These are phyloP conservation scores for Colletotrichum sp. DNA, from an alignment of 2,329 filamentous ascomycete species.

Conservation along the genomic window DNA sequence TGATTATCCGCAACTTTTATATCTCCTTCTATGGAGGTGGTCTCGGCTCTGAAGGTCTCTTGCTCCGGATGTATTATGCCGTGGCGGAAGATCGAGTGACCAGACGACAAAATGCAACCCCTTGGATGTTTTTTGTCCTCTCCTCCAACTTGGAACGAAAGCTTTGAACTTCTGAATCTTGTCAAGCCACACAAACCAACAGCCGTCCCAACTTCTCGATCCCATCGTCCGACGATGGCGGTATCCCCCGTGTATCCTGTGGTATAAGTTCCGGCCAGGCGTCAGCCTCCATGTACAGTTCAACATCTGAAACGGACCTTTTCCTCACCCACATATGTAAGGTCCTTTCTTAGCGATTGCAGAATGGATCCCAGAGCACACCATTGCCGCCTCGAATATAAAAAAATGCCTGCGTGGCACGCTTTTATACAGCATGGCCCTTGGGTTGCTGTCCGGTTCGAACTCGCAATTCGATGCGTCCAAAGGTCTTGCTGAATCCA, in stretches of 20 bases:
- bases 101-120: too few relatives aligned
- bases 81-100: rapidly evolving
- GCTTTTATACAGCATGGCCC: neutral
- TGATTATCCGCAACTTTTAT: neutral
- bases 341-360: neutral
- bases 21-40: rapidly evolving
- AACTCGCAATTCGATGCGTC: neutral
- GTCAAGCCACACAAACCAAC: neutral
- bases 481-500: neutral
- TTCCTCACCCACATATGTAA: neutral
- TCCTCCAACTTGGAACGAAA: rapidly evolving
- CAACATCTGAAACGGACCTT: too few relatives aligned
- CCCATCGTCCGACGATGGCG: neutral
- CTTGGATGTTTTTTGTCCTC: too few relatives aligned
- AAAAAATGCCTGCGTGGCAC: neutral
- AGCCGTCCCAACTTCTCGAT: neutral
- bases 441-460: rapidly evolving
- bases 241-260: rapidly evolving
- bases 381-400: neutral
- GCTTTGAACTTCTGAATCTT: neutral
- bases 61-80: neutral
- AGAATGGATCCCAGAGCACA: too few relatives aligned
- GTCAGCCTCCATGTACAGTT: rapidly evolving
- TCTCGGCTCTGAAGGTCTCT: too few relatives aligned
- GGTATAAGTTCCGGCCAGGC: too few relatives aligned